A percentile compares a stretch with the other conserved stretches of the same genome.
Conservation (phyloP, 345 rosid species). For the Populus nigra region DNA sequence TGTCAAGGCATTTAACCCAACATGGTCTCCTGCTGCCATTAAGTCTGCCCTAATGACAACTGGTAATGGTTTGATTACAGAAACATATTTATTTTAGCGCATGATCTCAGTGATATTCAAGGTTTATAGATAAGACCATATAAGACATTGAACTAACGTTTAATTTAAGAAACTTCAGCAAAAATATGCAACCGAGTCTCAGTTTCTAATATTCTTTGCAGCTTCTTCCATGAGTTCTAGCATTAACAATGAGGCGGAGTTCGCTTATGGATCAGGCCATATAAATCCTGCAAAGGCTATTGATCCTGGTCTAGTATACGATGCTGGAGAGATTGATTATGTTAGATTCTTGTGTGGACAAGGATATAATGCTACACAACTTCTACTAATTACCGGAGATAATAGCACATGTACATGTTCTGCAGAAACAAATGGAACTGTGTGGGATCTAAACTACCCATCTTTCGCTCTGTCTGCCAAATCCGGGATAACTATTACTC, state of each 20-base stretch:
- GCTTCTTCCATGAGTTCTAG: conserved; percentile 22
- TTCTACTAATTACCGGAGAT: conserved; percentile 30
- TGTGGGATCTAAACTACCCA: conserved; percentile 42
- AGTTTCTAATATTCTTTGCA: not conserved
- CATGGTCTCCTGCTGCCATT: conserved; percentile 46
- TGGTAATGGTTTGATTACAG: conserved; percentile 13
- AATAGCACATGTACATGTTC: conserved; percentile 19
- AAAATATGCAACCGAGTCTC: no score
- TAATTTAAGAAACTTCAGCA: no score
- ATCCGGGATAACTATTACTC: not conserved
- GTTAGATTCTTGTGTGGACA: conserved; percentile 35
- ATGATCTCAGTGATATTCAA: not conserved
- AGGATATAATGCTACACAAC: conserved; percentile 22
- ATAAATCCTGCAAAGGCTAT: conserved; percentile 29
- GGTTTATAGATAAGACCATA: no score
- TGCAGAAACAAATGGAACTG: conserved; percentile 4
- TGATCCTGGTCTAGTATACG: conserved; percentile 41
- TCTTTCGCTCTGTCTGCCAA: conserved; percentile 16
- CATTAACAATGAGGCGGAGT: conserved; percentile 23
- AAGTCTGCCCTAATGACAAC: conserved; percentile 50
- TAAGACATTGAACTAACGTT: no score
- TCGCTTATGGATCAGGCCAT: conserved; percentile 41
- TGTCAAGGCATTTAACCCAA: conserved; percentile 35
- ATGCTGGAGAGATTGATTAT: conserved; percentile 30
- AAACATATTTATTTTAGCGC: not conserved